These are phyloP conservation scores for Boletus edulis DNA, from an alignment of 768 basidiomycete genomes.

Conservation along the genomic window DNA sequence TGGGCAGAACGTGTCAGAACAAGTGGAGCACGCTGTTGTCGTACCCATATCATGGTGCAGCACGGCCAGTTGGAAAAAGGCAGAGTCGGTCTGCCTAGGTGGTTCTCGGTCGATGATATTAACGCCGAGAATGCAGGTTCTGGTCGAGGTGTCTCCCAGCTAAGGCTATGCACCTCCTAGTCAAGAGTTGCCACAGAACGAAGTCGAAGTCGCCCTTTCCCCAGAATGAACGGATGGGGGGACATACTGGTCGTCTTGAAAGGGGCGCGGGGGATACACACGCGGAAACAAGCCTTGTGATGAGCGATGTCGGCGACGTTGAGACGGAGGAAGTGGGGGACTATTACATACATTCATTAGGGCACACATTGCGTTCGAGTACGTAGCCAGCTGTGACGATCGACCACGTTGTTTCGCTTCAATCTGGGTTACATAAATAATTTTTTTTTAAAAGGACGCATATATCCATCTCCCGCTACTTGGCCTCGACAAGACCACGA, in stretches of 20 bases:
- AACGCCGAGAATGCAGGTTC: slow-evolving; percentile 2
- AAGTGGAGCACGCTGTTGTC: slow-evolving; percentile 3
- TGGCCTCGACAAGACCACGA: slow-evolving; percentile 6
- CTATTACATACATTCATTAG: slow-evolving; percentile 28
- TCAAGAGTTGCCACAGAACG: slow-evolving; percentile 6
- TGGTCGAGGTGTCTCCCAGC: slow-evolving; percentile 1
- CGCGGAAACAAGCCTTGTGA: too few relatives aligned
- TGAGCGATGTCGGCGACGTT: too few relatives aligned
- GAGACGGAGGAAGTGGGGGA: neutral
- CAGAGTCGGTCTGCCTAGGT: slow-evolving; percentile 1
- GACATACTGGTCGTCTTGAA: neutral
- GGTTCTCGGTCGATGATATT: slow-evolving; percentile 12
- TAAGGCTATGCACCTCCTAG: slow-evolving; percentile 1
- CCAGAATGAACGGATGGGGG: neutral
- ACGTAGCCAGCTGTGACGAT: slow-evolving; percentile 29
- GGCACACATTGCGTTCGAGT: slow-evolving; percentile 17
- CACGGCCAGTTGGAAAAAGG: neutral
- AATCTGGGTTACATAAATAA: neutral
- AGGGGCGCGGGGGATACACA: slow-evolving; percentile 11
- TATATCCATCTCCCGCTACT: neutral
- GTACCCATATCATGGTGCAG: slow-evolving; percentile 3
- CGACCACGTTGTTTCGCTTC: too few relatives aligned
- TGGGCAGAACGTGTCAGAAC: neutral
- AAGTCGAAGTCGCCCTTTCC: slow-evolving; percentile 7
- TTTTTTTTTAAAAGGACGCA: neutral